phyloP scores from a whole-genome alignment of 345 rosid genomes.

The Rhodomyrtus tomentosa region DNA sequence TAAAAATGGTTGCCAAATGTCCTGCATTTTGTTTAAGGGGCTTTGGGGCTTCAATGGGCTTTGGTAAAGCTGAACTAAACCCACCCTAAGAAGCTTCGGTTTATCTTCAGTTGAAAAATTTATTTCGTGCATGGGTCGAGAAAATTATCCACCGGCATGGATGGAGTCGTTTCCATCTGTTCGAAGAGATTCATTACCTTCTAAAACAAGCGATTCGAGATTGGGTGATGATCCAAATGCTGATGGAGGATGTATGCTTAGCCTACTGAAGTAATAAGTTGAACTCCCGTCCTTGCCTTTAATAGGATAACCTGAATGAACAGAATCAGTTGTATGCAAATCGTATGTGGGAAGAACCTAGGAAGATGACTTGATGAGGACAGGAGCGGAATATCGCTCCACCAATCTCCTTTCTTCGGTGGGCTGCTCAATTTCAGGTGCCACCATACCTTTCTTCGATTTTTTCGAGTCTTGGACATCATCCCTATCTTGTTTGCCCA shows the following conservation, averaged over 20 bases:
- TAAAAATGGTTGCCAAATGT: too few species aligned
- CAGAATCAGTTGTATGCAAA: slow-evolving; percentile 24
- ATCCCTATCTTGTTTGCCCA: too few species aligned
- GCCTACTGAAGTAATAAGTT: slow-evolving; percentile 13
- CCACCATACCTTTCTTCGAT: too few species aligned
- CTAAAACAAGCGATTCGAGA: slow-evolving; percentile 7
- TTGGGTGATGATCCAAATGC: slow-evolving; percentile 15
- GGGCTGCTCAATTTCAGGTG: too few species aligned
- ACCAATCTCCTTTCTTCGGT: too few species aligned
- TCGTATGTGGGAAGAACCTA: slow-evolving; percentile 62
- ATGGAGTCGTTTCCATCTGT: slow-evolving; percentile 6
- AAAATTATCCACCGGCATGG: not conserved
- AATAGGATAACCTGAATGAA: slow-evolving; percentile 17
- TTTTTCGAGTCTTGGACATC: too few species aligned
- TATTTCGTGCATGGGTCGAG: slow-evolving; percentile 12
- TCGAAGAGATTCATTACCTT: not conserved
- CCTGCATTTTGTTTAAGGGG: too few species aligned
- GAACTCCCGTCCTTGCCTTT: slow-evolving; percentile 19
- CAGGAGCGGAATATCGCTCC: too few species aligned
- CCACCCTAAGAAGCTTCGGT: slow-evolving; percentile 14
- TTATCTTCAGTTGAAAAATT: slow-evolving; percentile 9
- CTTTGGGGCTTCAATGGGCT: too few species aligned
- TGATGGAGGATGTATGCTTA: slow-evolving; percentile 21
- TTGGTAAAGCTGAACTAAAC: too few species aligned
- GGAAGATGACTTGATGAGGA: too few species aligned